Conservation (phyloP, 208 protist genomes). For the Crithidia acanthocephali region DNA sequence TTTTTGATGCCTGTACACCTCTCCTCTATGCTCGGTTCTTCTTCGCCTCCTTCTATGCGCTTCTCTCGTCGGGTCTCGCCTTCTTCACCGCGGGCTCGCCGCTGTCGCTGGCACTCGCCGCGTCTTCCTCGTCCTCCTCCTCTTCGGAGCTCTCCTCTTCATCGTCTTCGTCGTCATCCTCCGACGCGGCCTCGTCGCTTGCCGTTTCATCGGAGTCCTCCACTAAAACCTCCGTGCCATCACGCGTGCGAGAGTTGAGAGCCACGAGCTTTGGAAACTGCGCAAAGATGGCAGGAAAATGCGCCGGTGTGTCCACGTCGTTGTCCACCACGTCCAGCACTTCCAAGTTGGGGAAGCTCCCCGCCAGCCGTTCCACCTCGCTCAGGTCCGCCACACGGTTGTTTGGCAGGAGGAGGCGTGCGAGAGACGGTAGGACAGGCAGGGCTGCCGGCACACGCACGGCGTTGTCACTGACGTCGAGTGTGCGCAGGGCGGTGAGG, state of each 20-base stretch:
- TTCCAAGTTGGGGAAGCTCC: slow-evolving; percentile 62
- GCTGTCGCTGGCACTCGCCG: neutral
- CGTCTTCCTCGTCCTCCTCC: too few species aligned
- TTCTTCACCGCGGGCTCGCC: slow-evolving; percentile 33
- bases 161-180: neutral
- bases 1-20: too few species aligned
- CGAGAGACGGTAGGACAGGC: slow-evolving; percentile 35
- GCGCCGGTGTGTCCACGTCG: slow-evolving; percentile 43
- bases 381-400: slow-evolving; percentile 55
- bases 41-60: neutral
- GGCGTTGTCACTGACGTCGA: slow-evolving; percentile 89
- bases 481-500: slow-evolving; percentile 48
- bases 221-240: slow-evolving; percentile 60
- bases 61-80: slow-evolving; percentile 22
- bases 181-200: slow-evolving; percentile 27
- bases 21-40: neutral
- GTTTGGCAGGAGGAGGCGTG: slow-evolving; percentile 71
- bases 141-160: too few species aligned
- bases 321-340: slow-evolving; percentile 76
- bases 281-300: slow-evolving; percentile 55
- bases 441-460: slow-evolving; percentile 41
- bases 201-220: slow-evolving; percentile 35
- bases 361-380: slow-evolving; percentile 60
- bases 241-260: slow-evolving; percentile 55
- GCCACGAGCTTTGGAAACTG: slow-evolving; percentile 56